phyloP scores from a whole-genome alignment of 345 rosid species.

The Aquilaria sinensis region DNA sequence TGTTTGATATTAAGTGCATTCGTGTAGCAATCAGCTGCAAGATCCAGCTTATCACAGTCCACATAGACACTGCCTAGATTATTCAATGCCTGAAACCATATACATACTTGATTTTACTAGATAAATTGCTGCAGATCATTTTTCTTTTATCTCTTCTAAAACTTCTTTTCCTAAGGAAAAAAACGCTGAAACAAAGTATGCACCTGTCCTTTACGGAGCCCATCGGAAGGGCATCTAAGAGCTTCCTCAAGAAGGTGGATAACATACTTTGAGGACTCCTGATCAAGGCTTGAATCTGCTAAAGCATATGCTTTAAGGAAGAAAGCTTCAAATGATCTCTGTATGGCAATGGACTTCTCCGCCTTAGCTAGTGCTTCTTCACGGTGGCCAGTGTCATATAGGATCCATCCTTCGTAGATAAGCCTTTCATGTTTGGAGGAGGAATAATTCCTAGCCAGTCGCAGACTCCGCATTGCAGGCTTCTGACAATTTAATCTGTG shows the following conservation, averaged over 20 bases:
- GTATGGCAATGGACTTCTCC: constrained; percentile 73
- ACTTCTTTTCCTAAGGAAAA: not conserved
- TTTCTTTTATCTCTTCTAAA: no score
- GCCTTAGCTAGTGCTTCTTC: constrained; percentile 96
- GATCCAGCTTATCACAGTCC: constrained; percentile 86
- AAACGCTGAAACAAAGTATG: constrained; percentile 5
- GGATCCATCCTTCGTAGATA: constrained; percentile 94
- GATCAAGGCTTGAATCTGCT: constrained; percentile 65
- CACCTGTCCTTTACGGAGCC: constrained; percentile 97
- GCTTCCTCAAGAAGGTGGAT: constrained; percentile 88
- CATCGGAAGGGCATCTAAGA: constrained; percentile 93
- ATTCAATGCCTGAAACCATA: constrained; percentile 68
- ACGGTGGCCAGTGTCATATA: constrained; percentile 89
- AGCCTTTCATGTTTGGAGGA: constrained; percentile 79
- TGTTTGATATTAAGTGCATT: constrained; percentile 92
- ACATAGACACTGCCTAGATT: constrained; percentile 88
- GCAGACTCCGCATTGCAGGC: constrained; percentile 87
- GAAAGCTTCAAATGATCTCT: constrained; percentile 96
- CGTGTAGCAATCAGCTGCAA: constrained; percentile 81
- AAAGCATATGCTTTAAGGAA: constrained; percentile 94
- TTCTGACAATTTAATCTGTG: constrained; percentile 85
- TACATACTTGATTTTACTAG: no score
- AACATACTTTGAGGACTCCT: constrained; percentile 59
- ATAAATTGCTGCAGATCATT: no score
- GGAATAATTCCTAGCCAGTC: constrained; percentile 84